phyloP scores from a whole-genome alignment of 2,329 filamentous ascomycete species.

The Beauveria bassiana region DNA sequence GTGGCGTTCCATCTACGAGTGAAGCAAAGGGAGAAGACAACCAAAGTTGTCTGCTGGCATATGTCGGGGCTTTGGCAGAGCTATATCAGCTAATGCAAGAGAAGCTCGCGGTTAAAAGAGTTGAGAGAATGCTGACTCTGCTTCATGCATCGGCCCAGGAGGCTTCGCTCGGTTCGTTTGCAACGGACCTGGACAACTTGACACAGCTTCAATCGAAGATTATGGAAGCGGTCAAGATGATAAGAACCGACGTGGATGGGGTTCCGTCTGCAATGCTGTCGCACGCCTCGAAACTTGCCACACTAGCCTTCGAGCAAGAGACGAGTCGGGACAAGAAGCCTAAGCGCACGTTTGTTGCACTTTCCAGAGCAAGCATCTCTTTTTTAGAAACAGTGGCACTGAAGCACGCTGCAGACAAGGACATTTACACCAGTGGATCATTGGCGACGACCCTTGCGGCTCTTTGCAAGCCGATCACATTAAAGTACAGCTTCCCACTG shows the following conservation, averaged over 20 bases:
- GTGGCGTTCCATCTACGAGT: slow-evolving; percentile 46
- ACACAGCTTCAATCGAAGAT: slow-evolving; percentile 67
- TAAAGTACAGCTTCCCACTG: slow-evolving; percentile 74
- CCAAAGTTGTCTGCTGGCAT: slow-evolving; percentile 78
- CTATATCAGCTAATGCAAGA: slow-evolving; percentile 68
- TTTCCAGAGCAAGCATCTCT: slow-evolving; percentile 75
- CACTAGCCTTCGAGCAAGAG: slow-evolving; percentile 55
- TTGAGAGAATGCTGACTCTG: slow-evolving; percentile 62
- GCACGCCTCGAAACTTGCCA: slow-evolving; percentile 62
- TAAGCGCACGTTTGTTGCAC: slow-evolving; percentile 77
- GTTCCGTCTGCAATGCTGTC: slow-evolving; percentile 61
- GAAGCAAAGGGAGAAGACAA: slow-evolving; percentile 49
- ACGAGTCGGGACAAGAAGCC: slow-evolving; percentile 26
- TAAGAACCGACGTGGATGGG: slow-evolving; percentile 57
- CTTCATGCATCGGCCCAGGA: slow-evolving; percentile 63
- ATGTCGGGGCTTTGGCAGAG: slow-evolving; percentile 66
- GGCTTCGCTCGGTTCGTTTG: slow-evolving; percentile 60
- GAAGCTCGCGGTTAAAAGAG: slow-evolving; percentile 53
- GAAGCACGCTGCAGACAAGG: slow-evolving; percentile 50
- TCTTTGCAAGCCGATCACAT: slow-evolving; percentile 59
- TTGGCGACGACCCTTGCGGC: slow-evolving; percentile 58
- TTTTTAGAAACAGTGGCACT: slow-evolving; percentile 56
- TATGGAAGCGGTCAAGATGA: slow-evolving; percentile 57
- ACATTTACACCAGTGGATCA: slow-evolving; percentile 63
- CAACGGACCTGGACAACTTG: slow-evolving; percentile 63